Evolutionary conservation across 75 land plant genomes (phyloP).

Genomic region (Sequoia sempervirens): DNA sequence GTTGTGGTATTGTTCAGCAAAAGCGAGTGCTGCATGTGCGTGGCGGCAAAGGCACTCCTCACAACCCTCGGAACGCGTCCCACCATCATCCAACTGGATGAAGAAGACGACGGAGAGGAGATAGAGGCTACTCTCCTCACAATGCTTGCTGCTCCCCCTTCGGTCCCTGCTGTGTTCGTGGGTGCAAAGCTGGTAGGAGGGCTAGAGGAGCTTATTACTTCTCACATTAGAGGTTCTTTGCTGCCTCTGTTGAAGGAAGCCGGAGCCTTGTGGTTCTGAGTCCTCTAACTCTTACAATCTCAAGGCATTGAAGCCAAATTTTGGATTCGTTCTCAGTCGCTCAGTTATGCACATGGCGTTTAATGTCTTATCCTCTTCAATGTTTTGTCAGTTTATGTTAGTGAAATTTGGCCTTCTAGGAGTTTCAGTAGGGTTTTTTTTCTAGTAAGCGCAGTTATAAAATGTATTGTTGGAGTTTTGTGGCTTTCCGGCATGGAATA

Average conservation of each 20-base stretch:
- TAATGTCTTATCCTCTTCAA: no score
- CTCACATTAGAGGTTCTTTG: constrained; percentile 67
- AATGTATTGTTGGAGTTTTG: no score
- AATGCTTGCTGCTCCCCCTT: constrained; percentile 24
- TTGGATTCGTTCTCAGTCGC: no score
- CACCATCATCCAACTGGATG: constrained; percentile 70
- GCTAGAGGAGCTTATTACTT: constrained; percentile 61
- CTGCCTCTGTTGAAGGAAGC: constrained; percentile 78
- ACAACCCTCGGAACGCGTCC: constrained; percentile 56
- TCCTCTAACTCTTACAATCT: no score
- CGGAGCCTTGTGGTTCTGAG: constrained; percentile 79
- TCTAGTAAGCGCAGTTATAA: no score
- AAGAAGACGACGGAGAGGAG: constrained; percentile 30
- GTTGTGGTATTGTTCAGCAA: constrained; percentile 62
- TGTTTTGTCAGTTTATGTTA: no score
- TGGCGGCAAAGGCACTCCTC: constrained; percentile 52
- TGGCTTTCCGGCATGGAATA: no score
- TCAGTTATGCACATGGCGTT: no score
- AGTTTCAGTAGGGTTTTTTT: no score
- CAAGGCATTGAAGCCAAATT: no score
- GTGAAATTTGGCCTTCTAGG: no score
- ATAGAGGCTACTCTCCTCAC: constrained; percentile 42
- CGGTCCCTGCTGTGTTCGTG: constrained; percentile 70
- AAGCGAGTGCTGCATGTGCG: constrained; percentile 68
- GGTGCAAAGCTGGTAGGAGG: constrained; percentile 82